Conservation (phyloP, 345 rosid species). For the Salix viminalis region DNA sequence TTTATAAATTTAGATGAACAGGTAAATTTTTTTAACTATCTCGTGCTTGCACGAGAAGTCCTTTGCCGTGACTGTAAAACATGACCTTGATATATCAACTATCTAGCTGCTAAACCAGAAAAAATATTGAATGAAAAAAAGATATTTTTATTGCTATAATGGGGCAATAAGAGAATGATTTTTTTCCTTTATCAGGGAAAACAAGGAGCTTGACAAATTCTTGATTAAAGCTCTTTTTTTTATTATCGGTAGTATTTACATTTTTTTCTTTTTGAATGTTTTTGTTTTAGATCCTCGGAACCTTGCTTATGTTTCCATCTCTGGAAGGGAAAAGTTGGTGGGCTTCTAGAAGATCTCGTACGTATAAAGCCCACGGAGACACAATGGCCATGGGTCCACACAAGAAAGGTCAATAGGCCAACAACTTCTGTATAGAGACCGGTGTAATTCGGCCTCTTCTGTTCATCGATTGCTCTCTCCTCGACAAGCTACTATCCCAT, state of each 20-base stretch:
- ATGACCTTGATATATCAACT: too few species aligned
- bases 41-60: too few species aligned
- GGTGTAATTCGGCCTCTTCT: neutral
- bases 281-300: neutral
- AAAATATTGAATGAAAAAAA: too few species aligned
- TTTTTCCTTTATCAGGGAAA: neutral
- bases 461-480: neutral
- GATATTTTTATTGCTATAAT: too few species aligned
- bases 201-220: neutral
- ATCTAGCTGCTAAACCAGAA: too few species aligned
- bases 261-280: neutral
- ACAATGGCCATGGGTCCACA: slow-evolving; percentile 4
- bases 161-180: too few species aligned
- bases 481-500: neutral
- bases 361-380: slow-evolving; percentile 2
- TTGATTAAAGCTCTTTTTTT: neutral
- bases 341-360: slow-evolving; percentile 22
- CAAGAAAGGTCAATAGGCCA: slow-evolving; percentile 22
- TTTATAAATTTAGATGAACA: too few species aligned
- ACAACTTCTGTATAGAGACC: slow-evolving; percentile 12
- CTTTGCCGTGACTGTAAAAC: too few species aligned
- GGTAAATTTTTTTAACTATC: too few species aligned
- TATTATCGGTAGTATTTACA: neutral
- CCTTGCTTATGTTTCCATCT: neutral
- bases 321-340: neutral